These are phyloP conservation scores for Ustilago bromivora DNA, from an alignment of 1,284 basidiomycete genomes.

Conservation along the genomic window DNA sequence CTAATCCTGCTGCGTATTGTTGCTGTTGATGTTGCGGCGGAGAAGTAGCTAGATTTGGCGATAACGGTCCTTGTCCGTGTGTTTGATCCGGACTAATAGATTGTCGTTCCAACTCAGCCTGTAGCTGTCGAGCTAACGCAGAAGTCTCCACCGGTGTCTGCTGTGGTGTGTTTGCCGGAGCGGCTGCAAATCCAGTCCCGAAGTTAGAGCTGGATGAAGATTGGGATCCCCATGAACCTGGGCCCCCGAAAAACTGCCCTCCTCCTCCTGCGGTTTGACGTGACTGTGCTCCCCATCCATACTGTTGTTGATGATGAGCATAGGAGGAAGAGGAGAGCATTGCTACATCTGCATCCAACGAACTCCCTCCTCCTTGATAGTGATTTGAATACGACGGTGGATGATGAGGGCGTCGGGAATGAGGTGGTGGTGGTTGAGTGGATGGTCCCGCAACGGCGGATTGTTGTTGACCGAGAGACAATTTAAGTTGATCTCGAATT, in stretches of 20 bases:
- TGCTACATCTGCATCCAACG: constrained; percentile 49
- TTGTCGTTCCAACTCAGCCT: constrained; percentile 44
- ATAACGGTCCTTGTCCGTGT: neutral
- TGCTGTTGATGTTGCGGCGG: neutral
- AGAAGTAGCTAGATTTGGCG: neutral
- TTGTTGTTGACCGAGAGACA: constrained; percentile 32
- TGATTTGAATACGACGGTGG: neutral
- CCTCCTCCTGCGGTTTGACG: constrained; percentile 2
- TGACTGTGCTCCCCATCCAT: neutral
- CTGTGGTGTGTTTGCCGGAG: constrained; percentile 56
- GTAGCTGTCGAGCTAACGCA: constrained; percentile 43
- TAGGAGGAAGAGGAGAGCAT: constrained; percentile 38
- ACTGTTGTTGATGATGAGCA: constrained; percentile 5
- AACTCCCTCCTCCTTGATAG: constrained; percentile 9
- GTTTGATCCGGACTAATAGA: neutral
- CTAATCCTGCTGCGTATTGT: neutral
- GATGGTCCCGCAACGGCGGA: neutral
- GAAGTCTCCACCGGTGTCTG: constrained; percentile 55
- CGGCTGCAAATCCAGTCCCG: constrained; percentile 24
- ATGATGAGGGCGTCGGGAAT: neutral
- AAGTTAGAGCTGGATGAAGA: constrained; percentile 15
- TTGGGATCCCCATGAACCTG: constrained; percentile 36
- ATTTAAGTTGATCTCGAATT: constrained; percentile 55
- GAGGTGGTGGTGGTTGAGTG: constrained; percentile 7
- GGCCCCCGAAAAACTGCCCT: constrained; percentile 25